Base-by-base conservation (phyloP, 176 grass and related monocot genomes). In the Oryza nivara region DNA sequence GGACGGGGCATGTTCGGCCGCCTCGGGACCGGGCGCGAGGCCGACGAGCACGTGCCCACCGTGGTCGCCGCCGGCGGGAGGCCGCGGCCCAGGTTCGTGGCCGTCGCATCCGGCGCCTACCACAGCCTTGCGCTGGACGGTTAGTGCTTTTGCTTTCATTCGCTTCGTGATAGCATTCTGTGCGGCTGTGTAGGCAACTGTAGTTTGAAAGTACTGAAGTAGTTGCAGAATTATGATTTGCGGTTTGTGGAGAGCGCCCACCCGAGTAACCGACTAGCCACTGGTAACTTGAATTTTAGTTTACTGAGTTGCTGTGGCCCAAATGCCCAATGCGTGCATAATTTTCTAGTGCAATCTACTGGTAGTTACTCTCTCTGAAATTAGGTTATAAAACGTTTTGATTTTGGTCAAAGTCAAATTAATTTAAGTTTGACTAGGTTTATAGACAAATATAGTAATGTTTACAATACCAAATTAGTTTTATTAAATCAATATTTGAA, bases 91-190 rank as follows among this genome's bases (percentile, higher is more conserved):
- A 94, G 70, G 81, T 96, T 92, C 82, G 82, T 91, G 52, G 89
- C 84, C 83, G 73, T 96, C 46, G 91, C 93, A 3, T 47, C 96
- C 16, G 93, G 93, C 25, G 89, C 96, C 38, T 96, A 99, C 86
- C 96, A 99, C 82, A 92, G 86, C 68, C 96, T 99, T 61, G 93
- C 90, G 14, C 89, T 99, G 8, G 88, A 90, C 88, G 96, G 93
- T 99, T 83, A 28, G 71, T 64, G 69, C 70, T 72, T 6, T 6
- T 73, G 23, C 69, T 17, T 40, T 67, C 30, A 4, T 49, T 13
- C 23, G 13, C 73, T 22, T 82, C 22, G 36, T 20, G 25, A 30
- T 41, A 38, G 22, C 28, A 23, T 4, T 47, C 47, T 5, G 45
- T 5, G 45, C 14, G 17, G 23, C 46, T 19, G 69, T 19, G 70